Evolutionary conservation across 2,329 filamentous ascomycete species (phyloP).

Genomic region (Phoma sp.): DNA sequence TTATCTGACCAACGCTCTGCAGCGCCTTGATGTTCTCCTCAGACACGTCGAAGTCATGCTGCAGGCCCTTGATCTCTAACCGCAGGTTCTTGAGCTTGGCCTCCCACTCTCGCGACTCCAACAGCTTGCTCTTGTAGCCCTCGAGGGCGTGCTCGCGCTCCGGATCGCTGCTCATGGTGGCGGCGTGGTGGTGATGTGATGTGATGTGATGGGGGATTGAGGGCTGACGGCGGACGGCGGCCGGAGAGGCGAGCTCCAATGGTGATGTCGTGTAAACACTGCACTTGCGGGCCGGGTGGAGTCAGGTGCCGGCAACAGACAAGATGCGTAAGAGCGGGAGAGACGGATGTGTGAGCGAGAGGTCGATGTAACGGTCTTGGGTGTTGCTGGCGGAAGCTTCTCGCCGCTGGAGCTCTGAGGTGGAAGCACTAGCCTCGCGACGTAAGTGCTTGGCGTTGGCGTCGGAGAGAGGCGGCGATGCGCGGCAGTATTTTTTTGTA

Average conservation of each 20-base stretch:
- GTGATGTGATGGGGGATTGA: conserved; percentile 1
- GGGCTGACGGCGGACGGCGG: conserved; percentile 13
- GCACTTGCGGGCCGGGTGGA: background rate
- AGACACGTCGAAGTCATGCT: conserved; percentile 94
- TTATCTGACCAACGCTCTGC: conserved; percentile 98
- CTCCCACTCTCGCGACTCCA: conserved; percentile 98
- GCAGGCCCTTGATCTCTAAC: conserved; percentile 92
- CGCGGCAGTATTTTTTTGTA: background rate
- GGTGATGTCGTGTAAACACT: conserved; percentile 4
- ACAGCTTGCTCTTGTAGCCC: conserved; percentile 61
- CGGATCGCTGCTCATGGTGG: conserved; percentile 52
- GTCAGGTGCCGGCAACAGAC: background rate
- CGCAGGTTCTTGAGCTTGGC: conserved; percentile 94
- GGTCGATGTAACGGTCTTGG: conserved; percentile 4
- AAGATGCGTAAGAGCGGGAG: background rate
- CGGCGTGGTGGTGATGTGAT: conserved; percentile 9
- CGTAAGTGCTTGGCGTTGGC: conserved; percentile 12
- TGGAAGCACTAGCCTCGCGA: conserved; percentile 18
- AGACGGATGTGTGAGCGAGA: background rate
- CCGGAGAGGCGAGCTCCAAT: conserved; percentile 17
- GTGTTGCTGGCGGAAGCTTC: conserved; percentile 19
- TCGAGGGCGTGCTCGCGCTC: conserved; percentile 59
- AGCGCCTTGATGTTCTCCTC: conserved; percentile 99
- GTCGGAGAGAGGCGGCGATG: conserved; percentile 23
- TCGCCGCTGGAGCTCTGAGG: conserved; percentile 33